Evolutionary conservation across 75 land plant genomes (phyloP), one percentile per base, ranked within the genome.

Genomic region (Adiantum capillusveneris): DNA sequence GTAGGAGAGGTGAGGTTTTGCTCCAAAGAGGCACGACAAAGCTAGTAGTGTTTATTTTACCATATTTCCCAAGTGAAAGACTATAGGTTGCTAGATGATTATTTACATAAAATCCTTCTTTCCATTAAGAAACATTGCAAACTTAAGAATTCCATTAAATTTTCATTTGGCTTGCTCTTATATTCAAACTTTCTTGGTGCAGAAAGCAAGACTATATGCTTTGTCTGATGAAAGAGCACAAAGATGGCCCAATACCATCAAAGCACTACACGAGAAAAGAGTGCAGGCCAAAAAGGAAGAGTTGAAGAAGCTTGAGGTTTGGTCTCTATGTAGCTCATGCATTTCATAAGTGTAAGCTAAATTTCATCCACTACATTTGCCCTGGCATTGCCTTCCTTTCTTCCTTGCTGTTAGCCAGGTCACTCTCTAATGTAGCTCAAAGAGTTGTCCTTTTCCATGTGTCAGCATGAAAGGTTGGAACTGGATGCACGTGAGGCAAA

Each of bases 191-290:
- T n/a, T n/a, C 17, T 46, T 46, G 49, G 2, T 53, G 55, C 29
- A 53, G 55, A 53, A 53, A 25, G 21, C 25, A 14, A 3, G 14
- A 24, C 29, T 53, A 6, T 22, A 53, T 5, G 55, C 55, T 18
- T 26, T 53, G 24, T 53, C 55, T 1, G 55, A 53, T 53, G 55
- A 53, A 53, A 24, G 55, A 26, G 55, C 55, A 25, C 25, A 53
- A 24, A 53, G 55, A 53, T 53, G 55, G 55, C 55, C 55, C 1
- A 53, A 53, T 26, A 53, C 55, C 1, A 53, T 53, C 3, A 53
- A 53, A 26, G 55, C 55, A 6, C 28, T 53, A 14, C 55, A 26
- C 3, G 55, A 24, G 25, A 53, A 53, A 14, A 18, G 55, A 11
- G 3, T 53, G 2, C 55, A 53, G 24, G 55, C 25, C 16, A 53